Evolutionary conservation across 2,329 filamentous ascomycete genomes (phyloP).

Genomic region (Xylariaceae sp.): DNA sequence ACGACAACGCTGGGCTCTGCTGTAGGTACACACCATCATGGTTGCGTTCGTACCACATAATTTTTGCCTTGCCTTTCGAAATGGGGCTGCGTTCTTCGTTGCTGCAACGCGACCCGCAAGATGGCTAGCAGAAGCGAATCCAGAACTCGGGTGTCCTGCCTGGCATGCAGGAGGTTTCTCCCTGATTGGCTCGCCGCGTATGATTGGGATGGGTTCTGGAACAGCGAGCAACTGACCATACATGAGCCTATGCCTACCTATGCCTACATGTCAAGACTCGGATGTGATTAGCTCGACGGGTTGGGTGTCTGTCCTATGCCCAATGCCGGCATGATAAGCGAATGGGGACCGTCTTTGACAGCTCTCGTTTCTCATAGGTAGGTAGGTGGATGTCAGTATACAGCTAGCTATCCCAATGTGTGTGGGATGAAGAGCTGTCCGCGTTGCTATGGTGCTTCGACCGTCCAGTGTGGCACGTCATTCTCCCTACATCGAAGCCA

Average conservation of each 20-base stretch:
- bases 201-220: not conserved
- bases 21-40: not conserved
- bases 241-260: not conserved
- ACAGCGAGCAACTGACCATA: not conserved
- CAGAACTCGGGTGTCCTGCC: not conserved
- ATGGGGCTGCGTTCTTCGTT: not conserved
- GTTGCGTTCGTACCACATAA: slow-evolving; percentile 10
- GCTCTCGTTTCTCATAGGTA: no score
- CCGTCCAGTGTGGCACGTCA: not conserved
- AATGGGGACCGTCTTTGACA: not conserved
- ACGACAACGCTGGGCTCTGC: not conserved
- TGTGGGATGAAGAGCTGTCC: not conserved
- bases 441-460: not conserved
- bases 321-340: not conserved
- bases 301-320: not conserved
- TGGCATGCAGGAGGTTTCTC: not conserved
- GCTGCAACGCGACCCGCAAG: slow-evolving; percentile 4
- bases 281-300: not conserved
- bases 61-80: not conserved
- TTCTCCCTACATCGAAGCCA: not conserved
- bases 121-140: not conserved
- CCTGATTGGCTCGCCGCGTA: not conserved
- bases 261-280: not conserved
- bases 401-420: not conserved
- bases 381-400: no score